Conservation (phyloP, 164 flowering plant species). For the Vitis amurensis region DNA sequence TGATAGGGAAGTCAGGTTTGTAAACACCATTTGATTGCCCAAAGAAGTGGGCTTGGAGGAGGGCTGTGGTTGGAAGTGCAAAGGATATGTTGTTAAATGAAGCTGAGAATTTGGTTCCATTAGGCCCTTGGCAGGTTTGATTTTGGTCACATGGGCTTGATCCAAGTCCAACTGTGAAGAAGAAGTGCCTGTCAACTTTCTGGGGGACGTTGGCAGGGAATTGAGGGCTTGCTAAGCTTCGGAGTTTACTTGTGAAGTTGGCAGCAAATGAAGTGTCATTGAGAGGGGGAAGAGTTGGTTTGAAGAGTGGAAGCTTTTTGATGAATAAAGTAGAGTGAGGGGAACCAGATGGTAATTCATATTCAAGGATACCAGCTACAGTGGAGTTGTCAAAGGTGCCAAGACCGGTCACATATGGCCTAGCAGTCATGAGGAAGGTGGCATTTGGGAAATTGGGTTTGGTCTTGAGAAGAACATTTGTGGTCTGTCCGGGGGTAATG, state of each 20-base stretch:
- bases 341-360: slow-evolving; percentile 5
- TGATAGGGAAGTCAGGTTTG: slow-evolving; percentile 20
- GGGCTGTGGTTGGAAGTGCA: slow-evolving; percentile 31
- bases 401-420: slow-evolving; percentile 28
- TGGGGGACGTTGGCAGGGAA: slow-evolving; percentile 42
- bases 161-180: slow-evolving; percentile 43
- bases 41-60: slow-evolving; percentile 26
- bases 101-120: slow-evolving; percentile 38
- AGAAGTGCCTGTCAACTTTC: slow-evolving; percentile 25
- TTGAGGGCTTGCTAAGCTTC: slow-evolving; percentile 29
- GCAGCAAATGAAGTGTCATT: slow-evolving; percentile 37
- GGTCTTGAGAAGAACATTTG: slow-evolving; percentile 14
- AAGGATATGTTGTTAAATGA: slow-evolving; percentile 39
- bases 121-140: slow-evolving; percentile 45
- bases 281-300: slow-evolving; percentile 30
- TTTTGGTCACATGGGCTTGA: slow-evolving; percentile 28
- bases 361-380: slow-evolving; percentile 23
- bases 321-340: slow-evolving; percentile 5
- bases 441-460: slow-evolving; percentile 15
- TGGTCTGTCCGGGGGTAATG: slow-evolving; percentile 29
- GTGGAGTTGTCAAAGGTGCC: slow-evolving; percentile 33
- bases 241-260: slow-evolving; percentile 21
- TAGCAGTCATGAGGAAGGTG: slow-evolving; percentile 24
- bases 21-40: slow-evolving; percentile 21
- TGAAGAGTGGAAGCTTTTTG: slow-evolving; percentile 29